A percentile compares a stretch with the other conserved stretches of the same genome.
Conservation (phyloP, 441 rosid species). For the Syzygium malaccense region DNA sequence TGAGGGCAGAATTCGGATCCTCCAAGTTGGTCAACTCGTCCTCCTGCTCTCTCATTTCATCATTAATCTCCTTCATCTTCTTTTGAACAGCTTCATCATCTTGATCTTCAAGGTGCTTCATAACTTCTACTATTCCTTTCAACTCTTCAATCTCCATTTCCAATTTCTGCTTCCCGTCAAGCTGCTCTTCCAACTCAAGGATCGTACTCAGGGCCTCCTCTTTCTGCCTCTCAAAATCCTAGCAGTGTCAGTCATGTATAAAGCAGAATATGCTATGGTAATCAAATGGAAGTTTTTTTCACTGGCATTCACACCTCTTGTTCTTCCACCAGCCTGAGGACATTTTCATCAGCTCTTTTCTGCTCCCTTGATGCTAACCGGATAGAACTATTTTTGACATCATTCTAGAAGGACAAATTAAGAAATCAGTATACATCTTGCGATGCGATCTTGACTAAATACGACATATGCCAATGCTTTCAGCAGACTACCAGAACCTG, state of each 20-base stretch:
- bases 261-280: neutral
- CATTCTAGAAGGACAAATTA: slow-evolving; percentile 39
- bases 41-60: slow-evolving; percentile 43
- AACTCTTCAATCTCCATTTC: slow-evolving; percentile 87
- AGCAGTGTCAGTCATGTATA: neutral
- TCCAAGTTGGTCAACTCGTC: slow-evolving; percentile 40
- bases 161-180: slow-evolving; percentile 67
- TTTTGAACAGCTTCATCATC: slow-evolving; percentile 65
- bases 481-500: neutral
- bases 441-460: neutral
- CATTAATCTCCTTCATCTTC: slow-evolving; percentile 63
- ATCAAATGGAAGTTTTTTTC: neutral
- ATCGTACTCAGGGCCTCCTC: slow-evolving; percentile 57
- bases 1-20: slow-evolving; percentile 30
- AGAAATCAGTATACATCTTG: slow-evolving; percentile 4
- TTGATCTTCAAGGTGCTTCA: slow-evolving; percentile 75
- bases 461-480: neutral
- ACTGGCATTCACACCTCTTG: slow-evolving; percentile 44
- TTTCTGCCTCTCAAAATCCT: slow-evolving; percentile 63
- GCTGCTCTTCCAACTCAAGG: slow-evolving; percentile 61
- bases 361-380: slow-evolving; percentile 72
- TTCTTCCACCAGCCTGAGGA: slow-evolving; percentile 69
- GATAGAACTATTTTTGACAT: slow-evolving; percentile 51
- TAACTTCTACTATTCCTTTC: slow-evolving; percentile 74
- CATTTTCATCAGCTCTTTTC: slow-evolving; percentile 67